Percentiles rank a stretch among this genome's conserved stretches.
Conservation (phyloP, 768 basidiomycete genomes). For the Inosperma sp. region DNA sequence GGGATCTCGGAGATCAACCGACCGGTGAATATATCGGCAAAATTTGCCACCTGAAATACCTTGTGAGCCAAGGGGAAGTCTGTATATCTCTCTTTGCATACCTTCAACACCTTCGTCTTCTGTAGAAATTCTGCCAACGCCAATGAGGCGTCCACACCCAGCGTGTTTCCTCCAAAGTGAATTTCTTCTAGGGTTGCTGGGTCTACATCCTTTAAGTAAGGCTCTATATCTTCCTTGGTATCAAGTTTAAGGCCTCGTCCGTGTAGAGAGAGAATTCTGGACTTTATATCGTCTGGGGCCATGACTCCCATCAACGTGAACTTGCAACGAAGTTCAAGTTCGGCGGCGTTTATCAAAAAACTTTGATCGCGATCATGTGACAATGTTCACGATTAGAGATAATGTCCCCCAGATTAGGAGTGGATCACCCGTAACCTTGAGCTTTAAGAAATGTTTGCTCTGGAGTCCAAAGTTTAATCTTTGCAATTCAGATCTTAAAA, state of each 20-base stretch:
- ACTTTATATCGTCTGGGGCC: slow-evolving; percentile 17
- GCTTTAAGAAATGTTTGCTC: too few relatives aligned
- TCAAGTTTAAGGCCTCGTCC: slow-evolving; percentile 81
- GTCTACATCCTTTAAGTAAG: slow-evolving; percentile 62
- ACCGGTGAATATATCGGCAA: slow-evolving; percentile 97
- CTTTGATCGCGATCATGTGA: too few relatives aligned
- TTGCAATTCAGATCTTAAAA: too few relatives aligned
- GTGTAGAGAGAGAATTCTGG: slow-evolving; percentile 40
- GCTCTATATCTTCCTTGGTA: slow-evolving; percentile 67
- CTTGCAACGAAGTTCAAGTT: neutral
- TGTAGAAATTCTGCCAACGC: slow-evolving; percentile 78
- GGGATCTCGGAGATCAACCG: slow-evolving; percentile 96
- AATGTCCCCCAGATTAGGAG: too few relatives aligned
- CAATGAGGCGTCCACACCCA: slow-evolving; percentile 86
- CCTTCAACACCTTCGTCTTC: slow-evolving; percentile 65
- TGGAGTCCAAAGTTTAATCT: too few relatives aligned
- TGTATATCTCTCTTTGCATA: slow-evolving; percentile 29
- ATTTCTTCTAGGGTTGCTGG: slow-evolving; percentile 75
- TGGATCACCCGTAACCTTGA: too few relatives aligned
- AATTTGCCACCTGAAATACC: slow-evolving; percentile 76
- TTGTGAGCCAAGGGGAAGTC: neutral
- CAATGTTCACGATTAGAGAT: too few relatives aligned
- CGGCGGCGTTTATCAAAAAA: too few relatives aligned
- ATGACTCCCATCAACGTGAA: neutral
- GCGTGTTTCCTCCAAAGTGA: slow-evolving; percentile 89